These are phyloP conservation scores for Cyberlindnera samutprakarnensis DNA, from an alignment of 805 yeast genomes.

Conservation along the genomic window DNA sequence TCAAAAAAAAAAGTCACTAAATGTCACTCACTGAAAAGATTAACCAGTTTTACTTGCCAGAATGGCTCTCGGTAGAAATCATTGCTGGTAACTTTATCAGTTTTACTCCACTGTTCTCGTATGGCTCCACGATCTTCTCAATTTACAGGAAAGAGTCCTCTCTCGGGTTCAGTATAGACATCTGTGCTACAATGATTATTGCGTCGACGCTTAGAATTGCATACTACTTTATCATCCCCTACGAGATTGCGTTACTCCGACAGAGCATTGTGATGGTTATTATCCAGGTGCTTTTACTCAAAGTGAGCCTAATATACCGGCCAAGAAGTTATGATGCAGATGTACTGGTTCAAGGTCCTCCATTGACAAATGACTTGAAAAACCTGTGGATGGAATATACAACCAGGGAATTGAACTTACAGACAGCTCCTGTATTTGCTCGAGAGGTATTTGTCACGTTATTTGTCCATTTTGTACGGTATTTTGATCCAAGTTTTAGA, in stretches of 20 bases:
- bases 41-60: conserved; percentile 39
- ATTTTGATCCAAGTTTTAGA: conserved; percentile 63
- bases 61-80: conserved; percentile 46
- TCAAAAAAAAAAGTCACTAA: not conserved
- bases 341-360: conserved; percentile 24
- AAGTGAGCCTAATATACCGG: conserved; percentile 54
- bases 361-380: conserved; percentile 2
- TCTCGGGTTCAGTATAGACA: conserved; percentile 82
- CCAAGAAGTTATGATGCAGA: conserved; percentile 34
- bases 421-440: conserved; percentile 4
- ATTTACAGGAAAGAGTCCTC: conserved; percentile 59
- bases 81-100: conserved; percentile 60
- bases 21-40: conserved; percentile 23
- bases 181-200: conserved; percentile 84
- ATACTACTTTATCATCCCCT: conserved; percentile 74
- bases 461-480: conserved; percentile 37
- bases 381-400: conserved; percentile 3
- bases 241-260: conserved; percentile 67
- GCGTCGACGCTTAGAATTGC: conserved; percentile 67
- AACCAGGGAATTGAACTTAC: conserved; percentile 4
- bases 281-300: conserved; percentile 60
- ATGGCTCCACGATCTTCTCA: conserved; percentile 73
- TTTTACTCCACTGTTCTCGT: conserved; percentile 79
- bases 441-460: conserved; percentile 13
- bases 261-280: conserved; percentile 83